Base-by-base conservation (phyloP, 345 rosid species). In the Syzygium grande region DNA sequence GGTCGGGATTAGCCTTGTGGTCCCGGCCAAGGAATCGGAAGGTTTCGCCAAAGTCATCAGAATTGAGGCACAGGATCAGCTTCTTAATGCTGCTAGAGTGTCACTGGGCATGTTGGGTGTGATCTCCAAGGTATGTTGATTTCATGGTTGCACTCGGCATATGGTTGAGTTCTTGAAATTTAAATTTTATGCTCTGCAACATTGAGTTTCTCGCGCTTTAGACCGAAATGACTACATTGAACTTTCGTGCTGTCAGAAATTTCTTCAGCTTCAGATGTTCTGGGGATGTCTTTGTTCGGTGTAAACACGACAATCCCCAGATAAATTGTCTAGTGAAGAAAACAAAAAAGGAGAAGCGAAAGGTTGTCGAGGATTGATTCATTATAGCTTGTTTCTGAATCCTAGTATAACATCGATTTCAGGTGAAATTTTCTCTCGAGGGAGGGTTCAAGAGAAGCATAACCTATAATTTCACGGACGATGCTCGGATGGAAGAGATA, bases 61-160 rank as follows among this genome's bases (percentile, higher is more conserved):
- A 73, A 84, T 97, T 49, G 96, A 91, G 78, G 87, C 91, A 49
- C 90, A 49, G 83, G 95, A 94, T 93, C 88, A 93, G n/a, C 93
- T 96, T 52, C 93, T 96, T 86, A 88, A 92, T 87, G 99, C 98
- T 3, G 99, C 94, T 27, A 93, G 91, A 91, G 91, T 97, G 9
- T 97, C 99, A 3, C 51, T 97, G 51, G 99, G 99, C 86, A 49
- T 87, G 87, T 86, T 97, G 59, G 99, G 99, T 11, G 95, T 93
- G 89, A 94, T 97, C 90, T 96, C 99, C 5, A 94, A 97, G 99
- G 99, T 97, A 52, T 84, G 85, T 56, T n/a, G 11, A 52, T 52
- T 78, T 61, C 7, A 13, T 61, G 34, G 34, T n/a, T 13, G 4
- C 73, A n/a, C 73, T 61, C 19, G 38, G 9, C n/a, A 61, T 30